phyloP scores from a whole-genome alignment of 1,139 yeast genomes.

The Scheffersomyces lignicola region DNA sequence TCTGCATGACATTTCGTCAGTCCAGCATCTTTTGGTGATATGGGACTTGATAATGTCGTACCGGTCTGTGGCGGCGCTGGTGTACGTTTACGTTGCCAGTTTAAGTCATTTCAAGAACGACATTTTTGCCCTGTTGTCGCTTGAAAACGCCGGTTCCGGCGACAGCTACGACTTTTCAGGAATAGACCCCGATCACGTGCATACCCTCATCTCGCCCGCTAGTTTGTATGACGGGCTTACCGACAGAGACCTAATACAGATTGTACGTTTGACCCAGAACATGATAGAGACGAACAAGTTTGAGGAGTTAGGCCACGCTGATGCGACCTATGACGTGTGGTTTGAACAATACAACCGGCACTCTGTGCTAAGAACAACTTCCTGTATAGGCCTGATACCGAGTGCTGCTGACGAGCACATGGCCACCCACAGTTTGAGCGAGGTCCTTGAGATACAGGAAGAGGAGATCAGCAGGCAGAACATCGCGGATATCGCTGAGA shows the following conservation, averaged over 20 bases:
- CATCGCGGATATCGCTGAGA: conserved; percentile 21
- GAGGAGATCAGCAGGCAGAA: conserved; percentile 29
- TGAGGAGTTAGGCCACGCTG: conserved; percentile 21
- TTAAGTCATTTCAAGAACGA: conserved; percentile 41
- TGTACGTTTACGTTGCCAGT: conserved; percentile 61
- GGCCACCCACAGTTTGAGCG: conserved; percentile 10
- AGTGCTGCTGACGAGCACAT: conserved; percentile 4
- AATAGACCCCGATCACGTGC: conserved; percentile 46
- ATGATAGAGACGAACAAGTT: conserved; percentile 31
- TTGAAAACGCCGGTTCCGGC: conserved; percentile 12
- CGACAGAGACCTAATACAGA: conserved; percentile 34
- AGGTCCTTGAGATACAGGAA: conserved; percentile 29
- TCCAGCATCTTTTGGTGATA: conserved; percentile 50
- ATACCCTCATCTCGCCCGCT: conserved; percentile 38
- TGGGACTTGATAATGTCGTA: conserved; percentile 65
- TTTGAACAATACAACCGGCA: conserved; percentile 29
- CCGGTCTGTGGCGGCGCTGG: conserved; percentile 38
- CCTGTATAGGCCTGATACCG: conserved; percentile 11
- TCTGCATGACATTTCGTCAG: conserved; percentile 65
- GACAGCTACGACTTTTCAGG: conserved; percentile 14
- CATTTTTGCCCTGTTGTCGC: conserved; percentile 30
- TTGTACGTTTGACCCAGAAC: conserved; percentile 34
- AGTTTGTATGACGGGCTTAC: conserved; percentile 27
- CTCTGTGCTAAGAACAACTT: conserved; percentile 28
- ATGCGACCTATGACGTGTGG: conserved; percentile 35